Evolutionary conservation across 1,139 yeast genomes (phyloP).

Genomic region (Hansenula sp.): DNA sequence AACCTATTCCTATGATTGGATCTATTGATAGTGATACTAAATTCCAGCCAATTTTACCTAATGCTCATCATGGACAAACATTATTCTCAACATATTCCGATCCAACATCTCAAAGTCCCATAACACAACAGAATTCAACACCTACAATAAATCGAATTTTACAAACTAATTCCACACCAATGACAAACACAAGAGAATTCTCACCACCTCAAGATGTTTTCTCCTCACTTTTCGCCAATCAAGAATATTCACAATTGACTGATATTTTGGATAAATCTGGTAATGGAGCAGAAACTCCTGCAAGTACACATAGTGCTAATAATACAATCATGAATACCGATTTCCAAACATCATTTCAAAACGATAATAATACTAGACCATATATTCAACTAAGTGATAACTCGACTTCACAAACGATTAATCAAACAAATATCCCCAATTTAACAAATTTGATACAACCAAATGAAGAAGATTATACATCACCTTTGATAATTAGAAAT

Average conservation of each 20-base stretch:
- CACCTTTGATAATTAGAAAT: conserved; percentile 58
- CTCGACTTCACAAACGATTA: conserved; percentile 9
- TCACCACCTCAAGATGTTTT: conserved; percentile 32
- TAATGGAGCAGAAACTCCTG: conserved; percentile 16
- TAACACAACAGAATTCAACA: background rate
- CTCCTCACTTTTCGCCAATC: conserved; percentile 25
- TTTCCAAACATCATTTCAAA: conserved; percentile 22
- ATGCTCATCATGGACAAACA: background rate
- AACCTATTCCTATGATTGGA: background rate
- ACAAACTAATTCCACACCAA: no score
- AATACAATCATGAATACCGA: conserved; percentile 12
- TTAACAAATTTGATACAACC: conserved; percentile 7
- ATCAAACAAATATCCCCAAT: conserved; percentile 7
- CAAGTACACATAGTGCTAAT: conserved; percentile 7
- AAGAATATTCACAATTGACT: conserved; percentile 23
- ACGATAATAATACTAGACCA: conserved; percentile 24
- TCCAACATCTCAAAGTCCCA: background rate
- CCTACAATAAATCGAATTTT: background rate
- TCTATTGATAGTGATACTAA: background rate
- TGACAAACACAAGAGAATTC: conserved; percentile 1
- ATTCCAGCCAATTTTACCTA: background rate
- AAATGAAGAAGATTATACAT: conserved; percentile 37
- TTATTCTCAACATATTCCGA: background rate
- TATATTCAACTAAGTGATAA: conserved; percentile 26
- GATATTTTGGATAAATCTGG: conserved; percentile 18